Conservation (phyloP, 495 filamentous ascomycete genomes). For the Chaetomium tenue region DNA sequence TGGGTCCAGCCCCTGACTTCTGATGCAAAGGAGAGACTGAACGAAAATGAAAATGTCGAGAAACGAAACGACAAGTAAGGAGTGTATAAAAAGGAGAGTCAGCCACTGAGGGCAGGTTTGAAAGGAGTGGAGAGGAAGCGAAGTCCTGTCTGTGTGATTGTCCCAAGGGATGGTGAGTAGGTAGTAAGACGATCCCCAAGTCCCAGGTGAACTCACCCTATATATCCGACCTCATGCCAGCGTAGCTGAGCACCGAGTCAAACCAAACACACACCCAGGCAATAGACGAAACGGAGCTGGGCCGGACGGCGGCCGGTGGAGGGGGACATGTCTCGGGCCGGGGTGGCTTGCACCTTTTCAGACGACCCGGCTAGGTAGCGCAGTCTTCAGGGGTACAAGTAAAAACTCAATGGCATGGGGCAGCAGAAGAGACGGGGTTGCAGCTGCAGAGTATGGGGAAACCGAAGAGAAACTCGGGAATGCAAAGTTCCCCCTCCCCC, state of each 20-base stretch:
- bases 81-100: constrained; percentile 10
- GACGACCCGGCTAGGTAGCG: background rate
- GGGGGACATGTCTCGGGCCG: constrained; percentile 4
- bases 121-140: constrained; percentile 1
- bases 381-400: background rate
- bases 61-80: constrained; percentile 6
- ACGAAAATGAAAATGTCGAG: background rate
- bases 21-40: constrained; percentile 5
- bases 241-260: too few relatives aligned
- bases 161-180: constrained; percentile 6
- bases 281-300: background rate
- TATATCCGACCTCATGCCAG: background rate
- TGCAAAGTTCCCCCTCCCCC: too few relatives aligned
- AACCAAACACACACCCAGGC: too few relatives aligned
- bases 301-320: background rate
- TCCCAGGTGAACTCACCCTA: background rate
- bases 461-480: background rate
- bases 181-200: background rate
- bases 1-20: constrained; percentile 16
- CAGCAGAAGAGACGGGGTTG: background rate
- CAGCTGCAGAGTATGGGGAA: background rate
- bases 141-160: background rate
- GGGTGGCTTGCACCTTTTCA: background rate
- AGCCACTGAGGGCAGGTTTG: background rate
- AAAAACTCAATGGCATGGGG: background rate